Evolutionary conservation across 2,329 filamentous ascomycete genomes (phyloP).

Genomic region (Penicillium sp.): DNA sequence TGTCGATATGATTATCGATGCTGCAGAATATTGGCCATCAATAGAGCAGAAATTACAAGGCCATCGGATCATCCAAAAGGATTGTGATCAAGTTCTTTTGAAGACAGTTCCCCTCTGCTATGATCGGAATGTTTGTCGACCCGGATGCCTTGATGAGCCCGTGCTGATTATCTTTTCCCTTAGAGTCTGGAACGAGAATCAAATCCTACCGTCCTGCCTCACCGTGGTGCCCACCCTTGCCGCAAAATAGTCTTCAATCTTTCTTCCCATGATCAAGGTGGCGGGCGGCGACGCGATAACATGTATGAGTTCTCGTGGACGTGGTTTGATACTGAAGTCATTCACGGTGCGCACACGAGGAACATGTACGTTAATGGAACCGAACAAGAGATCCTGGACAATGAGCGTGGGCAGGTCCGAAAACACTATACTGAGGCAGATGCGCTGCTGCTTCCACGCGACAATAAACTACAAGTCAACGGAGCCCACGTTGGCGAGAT

Average conservation of each 20-base stretch:
- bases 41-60: constrained; percentile 20
- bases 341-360: constrained; percentile 25
- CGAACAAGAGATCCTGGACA: constrained; percentile 17
- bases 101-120: constrained; percentile 40
- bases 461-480: constrained; percentile 35
- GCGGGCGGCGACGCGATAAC: constrained; percentile 16
- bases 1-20: constrained; percentile 42
- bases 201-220: constrained; percentile 29
- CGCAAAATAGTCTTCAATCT: constrained; percentile 41
- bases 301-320: constrained; percentile 36
- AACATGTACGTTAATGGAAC: constrained; percentile 19
- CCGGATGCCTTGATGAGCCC: constrained; percentile 4
- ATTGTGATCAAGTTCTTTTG: constrained; percentile 36
- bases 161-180: neutral
- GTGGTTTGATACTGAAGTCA: constrained; percentile 41
- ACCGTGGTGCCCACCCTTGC: constrained; percentile 38
- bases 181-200: constrained; percentile 18
- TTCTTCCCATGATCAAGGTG: constrained; percentile 39
- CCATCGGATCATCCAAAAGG: constrained; percentile 27
- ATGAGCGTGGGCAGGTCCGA: constrained; percentile 13
- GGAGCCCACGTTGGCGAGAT: constrained; percentile 18
- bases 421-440: constrained; percentile 23
- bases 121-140: constrained; percentile 28
- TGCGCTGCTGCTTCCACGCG: constrained; percentile 31
- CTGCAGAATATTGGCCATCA: constrained; percentile 39